phyloP scores from a whole-genome alignment of 2,329 filamentous ascomycete genomes.

The Macroventuria anomochaeta region DNA sequence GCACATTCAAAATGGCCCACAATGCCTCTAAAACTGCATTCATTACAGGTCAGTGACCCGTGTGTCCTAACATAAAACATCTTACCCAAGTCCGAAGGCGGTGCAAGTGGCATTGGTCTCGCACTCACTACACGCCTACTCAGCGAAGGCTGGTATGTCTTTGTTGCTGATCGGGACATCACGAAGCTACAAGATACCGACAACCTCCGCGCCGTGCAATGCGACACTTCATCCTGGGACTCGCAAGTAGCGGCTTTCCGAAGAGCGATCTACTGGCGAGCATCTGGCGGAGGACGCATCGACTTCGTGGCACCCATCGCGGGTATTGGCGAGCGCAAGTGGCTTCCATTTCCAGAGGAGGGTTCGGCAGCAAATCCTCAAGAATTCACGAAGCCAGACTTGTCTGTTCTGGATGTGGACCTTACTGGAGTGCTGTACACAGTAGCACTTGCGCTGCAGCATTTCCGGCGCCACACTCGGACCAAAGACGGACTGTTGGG shows the following conservation, averaged over 20 bases:
- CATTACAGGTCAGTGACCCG: conserved; percentile 3
- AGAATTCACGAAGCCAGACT: conserved; percentile 49
- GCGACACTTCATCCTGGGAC: conserved; percentile 47
- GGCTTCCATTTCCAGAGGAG: conserved; percentile 34
- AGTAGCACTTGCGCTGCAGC: conserved; percentile 52
- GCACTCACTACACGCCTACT: conserved; percentile 42
- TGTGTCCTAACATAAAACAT: no score
- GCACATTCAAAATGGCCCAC: not conserved
- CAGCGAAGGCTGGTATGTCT: conserved; percentile 53
- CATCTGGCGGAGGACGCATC: conserved; percentile 44
- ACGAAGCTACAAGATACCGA: conserved; percentile 23
- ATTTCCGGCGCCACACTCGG: conserved; percentile 51
- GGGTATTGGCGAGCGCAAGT: conserved; percentile 51
- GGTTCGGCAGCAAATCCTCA: conserved; percentile 20
- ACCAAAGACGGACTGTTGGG: conserved; percentile 40
- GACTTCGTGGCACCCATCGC: conserved; percentile 52
- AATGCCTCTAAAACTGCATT: not conserved
- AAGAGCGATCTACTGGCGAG: conserved; percentile 34
- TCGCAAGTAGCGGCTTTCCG: conserved; percentile 49
- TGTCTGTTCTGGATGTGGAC: conserved; percentile 50
- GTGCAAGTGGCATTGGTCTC: conserved; percentile 45
- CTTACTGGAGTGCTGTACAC: conserved; percentile 54
- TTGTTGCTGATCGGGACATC: conserved; percentile 53
- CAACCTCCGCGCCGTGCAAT: conserved; percentile 31
- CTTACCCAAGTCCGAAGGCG: conserved; percentile 14